Base-by-base conservation (phyloP, 2,329 filamentous ascomycete genomes). In the Diaporthe aspalathi region DNA sequence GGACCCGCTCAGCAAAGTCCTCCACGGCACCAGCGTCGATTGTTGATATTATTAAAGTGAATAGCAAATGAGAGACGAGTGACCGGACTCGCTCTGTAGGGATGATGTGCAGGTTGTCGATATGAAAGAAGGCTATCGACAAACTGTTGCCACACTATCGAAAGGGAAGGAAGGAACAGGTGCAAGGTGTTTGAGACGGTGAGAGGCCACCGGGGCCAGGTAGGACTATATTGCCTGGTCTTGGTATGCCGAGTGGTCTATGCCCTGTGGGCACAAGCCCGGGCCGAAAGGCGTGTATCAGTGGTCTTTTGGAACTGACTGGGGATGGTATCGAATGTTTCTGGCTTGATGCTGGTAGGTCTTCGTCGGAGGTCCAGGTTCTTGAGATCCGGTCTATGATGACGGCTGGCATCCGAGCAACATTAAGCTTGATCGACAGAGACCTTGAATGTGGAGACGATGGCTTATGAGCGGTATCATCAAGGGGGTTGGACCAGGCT, bases 81-180 rank as follows among this genome's bases (percentile, higher is more conserved):
- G 84, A 82, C 87, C 88, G 83, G 85, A 87, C 87, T 86, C 81
- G 87, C 84, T 80, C 80, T 75, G 77, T 75, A 73, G 74, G 77
- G 79, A 79, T 77, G 76, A 79, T 77, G 78, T 66, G 69, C 57
- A 73, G 76, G 74, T 74, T 77, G 81, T 77, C 81, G 83, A 84
- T 83, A 80, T 83, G 81, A 87, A 86, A 83, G 83, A 87, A 83
- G 80, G 83, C 79, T 86, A 86, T 84, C 83, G 84, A 86, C 83
- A 82, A 81, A 81, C 82, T 82, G 85, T 83, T 84, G 53, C 69
- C 52, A 68, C 83, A 82, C 82, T 83, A 80, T 80, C 77, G 75
- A 71, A 76, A 78, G 74, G 74, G 74, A 76, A 73, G 76, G 75
- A 74, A 76, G 77, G 72, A 76, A 74, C 70, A 76, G 75, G 74